Conservation (phyloP, 352 stramenopile genomes). For the Pythium coloratum region DNA sequence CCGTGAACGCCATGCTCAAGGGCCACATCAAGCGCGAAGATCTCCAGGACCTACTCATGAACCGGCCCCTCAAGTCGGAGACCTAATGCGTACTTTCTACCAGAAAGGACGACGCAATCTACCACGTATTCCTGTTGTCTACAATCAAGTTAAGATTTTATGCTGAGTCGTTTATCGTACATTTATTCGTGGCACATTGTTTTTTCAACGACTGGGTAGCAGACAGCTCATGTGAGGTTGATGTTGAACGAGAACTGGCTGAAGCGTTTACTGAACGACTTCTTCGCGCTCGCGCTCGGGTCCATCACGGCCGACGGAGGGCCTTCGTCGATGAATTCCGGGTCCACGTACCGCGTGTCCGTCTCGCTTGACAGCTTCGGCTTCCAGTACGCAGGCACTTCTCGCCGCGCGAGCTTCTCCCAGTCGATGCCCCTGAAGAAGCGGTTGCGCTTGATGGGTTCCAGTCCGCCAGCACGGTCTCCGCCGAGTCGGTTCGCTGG, state of each 20-base stretch:
- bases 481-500: constrained; percentile 66
- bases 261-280: constrained; percentile 81
- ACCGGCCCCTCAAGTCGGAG: constrained; percentile 76
- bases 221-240: constrained; percentile 40
- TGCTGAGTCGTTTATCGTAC: not conserved
- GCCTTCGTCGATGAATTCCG: constrained; percentile 86
- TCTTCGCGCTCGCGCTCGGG: constrained; percentile 55
- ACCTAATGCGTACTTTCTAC: constrained; percentile 30
- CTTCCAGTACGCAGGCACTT: constrained; percentile 81
- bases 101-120: too few species aligned
- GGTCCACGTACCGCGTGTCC: constrained; percentile 88
- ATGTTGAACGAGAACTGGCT: constrained; percentile 92
- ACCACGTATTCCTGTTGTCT: too few species aligned
- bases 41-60: constrained; percentile 78
- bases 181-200: not conserved
- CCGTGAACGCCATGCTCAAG: constrained; percentile 86
- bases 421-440: constrained; percentile 83
- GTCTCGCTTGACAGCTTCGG: constrained; percentile 84
- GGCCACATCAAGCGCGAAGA: constrained; percentile 72
- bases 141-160: too few species aligned
- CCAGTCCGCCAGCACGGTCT: constrained; percentile 62
- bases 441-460: constrained; percentile 64
- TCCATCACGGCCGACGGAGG: constrained; percentile 81
- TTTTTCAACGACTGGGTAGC: too few species aligned
- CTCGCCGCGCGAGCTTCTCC: constrained; percentile 63